Conservation (phyloP, 2,329 filamentous ascomycete species). For the Verticillium isaacii region DNA sequence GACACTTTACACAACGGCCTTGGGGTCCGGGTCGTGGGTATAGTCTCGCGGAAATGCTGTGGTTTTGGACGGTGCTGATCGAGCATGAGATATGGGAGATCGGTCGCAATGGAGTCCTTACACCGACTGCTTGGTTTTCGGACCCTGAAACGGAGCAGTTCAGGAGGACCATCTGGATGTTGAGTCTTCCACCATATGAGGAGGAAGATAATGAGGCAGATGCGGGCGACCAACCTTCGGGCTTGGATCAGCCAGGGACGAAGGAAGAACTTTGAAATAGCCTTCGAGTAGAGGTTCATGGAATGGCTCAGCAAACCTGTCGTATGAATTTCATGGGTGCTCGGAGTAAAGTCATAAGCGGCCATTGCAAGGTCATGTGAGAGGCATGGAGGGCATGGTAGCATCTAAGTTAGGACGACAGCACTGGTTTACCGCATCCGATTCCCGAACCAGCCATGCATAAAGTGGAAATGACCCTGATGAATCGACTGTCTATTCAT, state of each 20-base stretch:
- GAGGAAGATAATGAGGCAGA: neutral
- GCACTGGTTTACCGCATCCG: too few species aligned
- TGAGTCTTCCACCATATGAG: neutral
- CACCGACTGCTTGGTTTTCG: neutral
- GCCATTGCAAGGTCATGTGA: too few species aligned
- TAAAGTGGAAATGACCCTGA: too few species aligned
- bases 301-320: too few species aligned
- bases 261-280: neutral
- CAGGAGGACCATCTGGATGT: neutral
- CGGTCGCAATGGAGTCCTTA: neutral
- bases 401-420: too few species aligned
- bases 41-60: neutral
- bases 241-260: neutral
- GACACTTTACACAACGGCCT: neutral
- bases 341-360: too few species aligned
- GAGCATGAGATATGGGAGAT: neutral
- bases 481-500: too few species aligned
- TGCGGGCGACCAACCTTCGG: neutral
- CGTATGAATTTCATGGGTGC: too few species aligned
- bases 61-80: neutral
- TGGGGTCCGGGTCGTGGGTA: neutral
- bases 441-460: too few species aligned
- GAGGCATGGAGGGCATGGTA: too few species aligned
- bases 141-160: neutral
- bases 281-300: too few species aligned